phyloP scores from a whole-genome alignment of 306 rosid species.

The Corylus heterophylla region DNA sequence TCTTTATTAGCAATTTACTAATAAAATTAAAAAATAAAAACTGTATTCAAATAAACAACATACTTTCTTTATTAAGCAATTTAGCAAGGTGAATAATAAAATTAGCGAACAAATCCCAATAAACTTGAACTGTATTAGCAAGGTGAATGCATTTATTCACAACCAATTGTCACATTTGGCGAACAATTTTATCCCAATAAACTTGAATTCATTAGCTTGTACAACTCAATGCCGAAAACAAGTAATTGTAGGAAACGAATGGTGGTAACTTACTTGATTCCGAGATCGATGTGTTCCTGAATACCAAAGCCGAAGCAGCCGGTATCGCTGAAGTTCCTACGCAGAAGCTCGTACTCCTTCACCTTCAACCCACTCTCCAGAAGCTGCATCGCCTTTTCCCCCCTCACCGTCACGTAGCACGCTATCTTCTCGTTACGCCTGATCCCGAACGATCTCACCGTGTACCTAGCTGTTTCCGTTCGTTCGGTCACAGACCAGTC shows the following conservation, averaged over 20 bases:
- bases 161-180: neutral
- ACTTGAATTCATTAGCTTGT: neutral
- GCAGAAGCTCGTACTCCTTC: constrained; percentile 71
- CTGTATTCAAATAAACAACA: no score
- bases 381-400: constrained; percentile 88
- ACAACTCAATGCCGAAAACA: neutral
- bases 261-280: constrained; percentile 63
- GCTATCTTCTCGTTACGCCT: constrained; percentile 89
- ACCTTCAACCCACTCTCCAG: constrained; percentile 86
- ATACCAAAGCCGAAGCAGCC: constrained; percentile 90
- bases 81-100: no score
- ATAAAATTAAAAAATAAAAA: neutral
- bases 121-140: neutral
- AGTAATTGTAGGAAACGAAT: neutral
- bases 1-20: neutral
- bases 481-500: neutral
- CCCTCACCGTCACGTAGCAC: constrained; percentile 82
- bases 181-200: neutral
- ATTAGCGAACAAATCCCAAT: no score
- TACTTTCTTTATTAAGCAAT: no score
- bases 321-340: constrained; percentile 85
- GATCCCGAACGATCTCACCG: constrained; percentile 77
- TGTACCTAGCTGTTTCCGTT: constrained; percentile 60
- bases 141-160: neutral
- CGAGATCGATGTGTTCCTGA: constrained; percentile 84